Evolutionary conservation across 345 rosid species (phyloP), one percentile per base, ranked within the genome.

Genomic region (Lepidium sativum): DNA sequence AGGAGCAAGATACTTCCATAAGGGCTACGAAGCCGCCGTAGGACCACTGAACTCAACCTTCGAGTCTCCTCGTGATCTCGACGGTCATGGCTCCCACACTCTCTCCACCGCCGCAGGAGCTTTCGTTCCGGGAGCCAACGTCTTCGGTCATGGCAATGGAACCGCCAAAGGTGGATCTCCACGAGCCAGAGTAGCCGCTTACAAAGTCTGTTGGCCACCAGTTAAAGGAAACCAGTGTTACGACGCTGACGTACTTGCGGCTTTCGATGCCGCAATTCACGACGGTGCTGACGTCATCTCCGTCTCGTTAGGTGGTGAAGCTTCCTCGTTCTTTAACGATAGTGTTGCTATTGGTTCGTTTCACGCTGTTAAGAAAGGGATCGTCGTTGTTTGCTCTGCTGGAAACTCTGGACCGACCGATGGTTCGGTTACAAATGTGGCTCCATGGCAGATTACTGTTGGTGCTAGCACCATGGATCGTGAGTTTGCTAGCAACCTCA

Each of bases 101-200:
- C 79, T 92, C 27, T 92, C 98, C 4, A 89, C 98, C 5, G 96
- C 96, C 8, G 94, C 72, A 0, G 94, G 97, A 16, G 74, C 70
- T 70, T 87, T 83, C 6, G 94, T 82, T 2, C 42, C 76, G 1
- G 77, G 77, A 1, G 89, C 83, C 5, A 83, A 69, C 58, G 75
- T 89, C 27, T 74, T 80, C 6, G 83, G 87, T n/a, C 71, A 71
- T 12, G 87, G 80, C 20, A 65, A 75, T 11, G 96, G 92, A 37
- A 86, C 92, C 0, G 86, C 91, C 4, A 92, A 85, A 72, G 96
- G 98, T 8, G 96, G 96, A 12, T 85, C 96, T 1, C 98, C 98
- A 0, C 78, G 69, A 10, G 95, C 95, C 0, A 77, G 88, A 63
- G 92, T 86, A 5, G 95, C 96, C 5, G 85, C 98, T 7, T 92